Percentiles rank a stretch among this genome's conserved stretches.
These are phyloP conservation scores for Cicer chorassanicum DNA, from an alignment of 306 rosid genomes.

Conservation along the genomic window DNA sequence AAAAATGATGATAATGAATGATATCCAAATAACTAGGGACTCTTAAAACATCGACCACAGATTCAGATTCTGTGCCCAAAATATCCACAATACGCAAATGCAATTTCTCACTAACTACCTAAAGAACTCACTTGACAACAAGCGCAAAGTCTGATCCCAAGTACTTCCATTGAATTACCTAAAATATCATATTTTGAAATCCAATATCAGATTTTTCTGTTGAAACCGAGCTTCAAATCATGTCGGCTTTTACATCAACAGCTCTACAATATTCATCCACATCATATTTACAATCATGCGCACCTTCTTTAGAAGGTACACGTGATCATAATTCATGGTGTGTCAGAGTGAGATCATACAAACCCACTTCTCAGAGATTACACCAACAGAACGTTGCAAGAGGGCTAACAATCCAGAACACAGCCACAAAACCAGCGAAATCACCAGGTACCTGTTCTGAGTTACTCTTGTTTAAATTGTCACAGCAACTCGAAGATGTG, in stretches of 20 bases:
- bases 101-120: slow-evolving; percentile 21
- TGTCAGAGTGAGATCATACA: slow-evolving; percentile 51
- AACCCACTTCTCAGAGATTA: slow-evolving; percentile 47
- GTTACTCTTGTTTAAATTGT: neutral
- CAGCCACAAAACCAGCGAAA: slow-evolving; percentile 87
- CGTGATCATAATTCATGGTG: slow-evolving; percentile 51
- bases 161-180: slow-evolving; percentile 40
- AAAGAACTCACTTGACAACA: slow-evolving; percentile 30
- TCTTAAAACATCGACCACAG: slow-evolving; percentile 66
- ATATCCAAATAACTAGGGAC: slow-evolving; percentile 48
- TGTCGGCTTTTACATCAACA: slow-evolving; percentile 70
- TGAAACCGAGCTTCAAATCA: slow-evolving; percentile 41
- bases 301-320: slow-evolving; percentile 54
- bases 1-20: slow-evolving; percentile 47
- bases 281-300: slow-evolving; percentile 55
- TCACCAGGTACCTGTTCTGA: slow-evolving; percentile 71
- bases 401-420: slow-evolving; percentile 61
- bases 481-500: slow-evolving; percentile 20
- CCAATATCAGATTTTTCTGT: slow-evolving; percentile 38
- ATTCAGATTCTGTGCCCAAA: slow-evolving; percentile 62
- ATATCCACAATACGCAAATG: slow-evolving; percentile 49
- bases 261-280: slow-evolving; percentile 58
- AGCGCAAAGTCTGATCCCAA: slow-evolving; percentile 13
- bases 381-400: slow-evolving; percentile 47
- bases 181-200: neutral